These are phyloP conservation scores for Grosmannia serpens DNA, from an alignment of 2,329 filamentous ascomycete species.

Conservation along the genomic window DNA sequence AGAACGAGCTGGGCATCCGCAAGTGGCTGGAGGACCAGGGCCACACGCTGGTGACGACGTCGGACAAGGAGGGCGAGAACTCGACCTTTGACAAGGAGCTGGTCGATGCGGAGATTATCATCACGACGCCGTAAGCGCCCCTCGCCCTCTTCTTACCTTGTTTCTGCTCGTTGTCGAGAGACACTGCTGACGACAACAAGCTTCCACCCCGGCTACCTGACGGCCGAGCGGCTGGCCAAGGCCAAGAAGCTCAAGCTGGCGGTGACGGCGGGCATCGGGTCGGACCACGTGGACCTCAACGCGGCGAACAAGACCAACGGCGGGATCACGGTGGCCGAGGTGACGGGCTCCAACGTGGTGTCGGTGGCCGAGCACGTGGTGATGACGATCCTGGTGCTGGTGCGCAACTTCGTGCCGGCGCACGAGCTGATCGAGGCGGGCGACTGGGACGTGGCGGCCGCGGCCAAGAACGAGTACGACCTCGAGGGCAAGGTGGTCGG, in stretches of 20 bases:
- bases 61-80: constrained; percentile 88
- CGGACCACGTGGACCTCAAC: constrained; percentile 94
- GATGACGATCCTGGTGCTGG: constrained; percentile 94
- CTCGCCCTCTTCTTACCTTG: not conserved
- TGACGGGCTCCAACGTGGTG: constrained; percentile 96
- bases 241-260: constrained; percentile 99
- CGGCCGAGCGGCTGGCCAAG: constrained; percentile 87
- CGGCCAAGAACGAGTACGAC: constrained; percentile 97
- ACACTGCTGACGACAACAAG: too few relatives aligned
- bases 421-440: constrained; percentile 85
- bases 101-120: constrained; percentile 95
- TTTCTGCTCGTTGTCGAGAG: not conserved
- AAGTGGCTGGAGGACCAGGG: constrained; percentile 97
- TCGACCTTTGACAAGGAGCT: constrained; percentile 93
- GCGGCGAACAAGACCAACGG: constrained; percentile 98
- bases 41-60: constrained; percentile 93
- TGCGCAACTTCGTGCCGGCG: constrained; percentile 97
- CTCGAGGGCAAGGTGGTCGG: constrained; percentile 96
- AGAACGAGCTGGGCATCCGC: constrained; percentile 95
- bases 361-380: constrained; percentile 98
- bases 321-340: constrained; percentile 92
- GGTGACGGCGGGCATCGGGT: constrained; percentile 94
- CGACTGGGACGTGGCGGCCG: constrained; percentile 91
- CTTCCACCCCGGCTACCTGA: constrained; percentile 98
- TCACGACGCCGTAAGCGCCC: constrained; percentile 74